Evolutionary conservation across 2,329 filamentous ascomycete species (phyloP).

Genomic region (Alternaria sp.): DNA sequence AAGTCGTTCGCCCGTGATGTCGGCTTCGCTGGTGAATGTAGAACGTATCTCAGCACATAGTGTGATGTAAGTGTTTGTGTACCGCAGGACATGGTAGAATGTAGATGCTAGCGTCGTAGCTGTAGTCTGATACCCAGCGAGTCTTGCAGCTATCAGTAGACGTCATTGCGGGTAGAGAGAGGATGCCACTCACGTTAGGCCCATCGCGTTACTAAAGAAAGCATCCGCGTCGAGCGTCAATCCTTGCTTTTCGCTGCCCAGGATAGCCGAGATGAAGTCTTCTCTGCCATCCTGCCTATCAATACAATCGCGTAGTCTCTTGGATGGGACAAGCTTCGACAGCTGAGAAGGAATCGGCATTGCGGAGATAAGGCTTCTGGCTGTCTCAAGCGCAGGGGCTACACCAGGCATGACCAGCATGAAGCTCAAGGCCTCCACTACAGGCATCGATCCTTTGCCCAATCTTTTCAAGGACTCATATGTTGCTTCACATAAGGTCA

Average conservation of each 20-base stretch:
- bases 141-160: slow-evolving; percentile 1
- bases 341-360: slow-evolving; percentile 5
- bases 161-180: background rate
- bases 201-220: slow-evolving; percentile 6
- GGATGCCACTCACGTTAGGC: background rate
- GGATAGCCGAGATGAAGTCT: slow-evolving; percentile 2
- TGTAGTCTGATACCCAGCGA: slow-evolving; percentile 6
- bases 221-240: slow-evolving; percentile 6
- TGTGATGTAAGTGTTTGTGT: background rate
- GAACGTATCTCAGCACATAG: slow-evolving; percentile 5
- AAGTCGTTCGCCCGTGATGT: slow-evolving; percentile 5
- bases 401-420: slow-evolving; percentile 9
- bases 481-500: background rate
- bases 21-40: background rate
- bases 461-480: slow-evolving; percentile 1
- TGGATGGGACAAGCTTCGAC: slow-evolving; percentile 2
- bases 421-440: slow-evolving; percentile 8
- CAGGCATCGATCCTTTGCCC: slow-evolving; percentile 3
- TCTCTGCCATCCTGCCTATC: slow-evolving; percentile 6
- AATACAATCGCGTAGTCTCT: slow-evolving; percentile 5
- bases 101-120: slow-evolving; percentile 5
- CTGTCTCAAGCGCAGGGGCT: slow-evolving; percentile 2
- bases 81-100: slow-evolving; percentile 6
- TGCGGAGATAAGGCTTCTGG: slow-evolving; percentile 4
- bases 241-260: slow-evolving; percentile 4